Evolutionary conservation across 805 yeast species (phyloP).

Genomic region (Teunomyces aglyptinius): DNA sequence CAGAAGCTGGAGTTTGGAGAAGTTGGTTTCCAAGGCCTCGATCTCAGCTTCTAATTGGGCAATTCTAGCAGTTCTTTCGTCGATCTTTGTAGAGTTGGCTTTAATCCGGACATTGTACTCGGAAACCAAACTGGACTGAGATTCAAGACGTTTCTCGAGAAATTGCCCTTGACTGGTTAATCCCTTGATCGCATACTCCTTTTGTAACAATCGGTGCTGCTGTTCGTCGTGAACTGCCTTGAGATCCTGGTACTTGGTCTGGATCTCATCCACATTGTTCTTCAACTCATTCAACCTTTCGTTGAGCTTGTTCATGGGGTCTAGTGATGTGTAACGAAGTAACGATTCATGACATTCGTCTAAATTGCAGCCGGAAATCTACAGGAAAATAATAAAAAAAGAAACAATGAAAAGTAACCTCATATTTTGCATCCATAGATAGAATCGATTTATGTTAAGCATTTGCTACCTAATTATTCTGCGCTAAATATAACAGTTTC

Average conservation of each 20-base stretch:
- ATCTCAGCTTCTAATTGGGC: constrained; percentile 8
- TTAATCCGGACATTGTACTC: constrained; percentile 5
- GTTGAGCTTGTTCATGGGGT: constrained; percentile 14
- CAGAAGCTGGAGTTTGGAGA: constrained; percentile 7
- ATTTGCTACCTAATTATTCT: constrained; percentile 1
- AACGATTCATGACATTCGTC: background rate
- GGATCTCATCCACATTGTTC: constrained; percentile 10
- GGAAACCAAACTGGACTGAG: constrained; percentile 3
- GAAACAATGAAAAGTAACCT: no score
- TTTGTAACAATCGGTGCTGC: constrained; percentile 12
- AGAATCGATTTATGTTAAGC: no score
- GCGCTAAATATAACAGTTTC: constrained; percentile 47
- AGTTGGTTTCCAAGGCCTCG: constrained; percentile 11
- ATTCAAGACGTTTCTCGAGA: constrained; percentile 7
- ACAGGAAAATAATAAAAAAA: background rate
- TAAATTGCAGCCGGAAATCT: constrained; percentile 1
- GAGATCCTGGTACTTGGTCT: constrained; percentile 13
- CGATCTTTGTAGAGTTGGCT: constrained; percentile 7
- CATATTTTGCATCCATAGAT: no score
- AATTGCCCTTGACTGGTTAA: constrained; percentile 12
- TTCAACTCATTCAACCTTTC: constrained; percentile 13
- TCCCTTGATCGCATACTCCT: constrained; percentile 12
- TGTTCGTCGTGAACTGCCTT: constrained; percentile 7
- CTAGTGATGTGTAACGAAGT: background rate
- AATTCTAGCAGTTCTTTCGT: background rate